Base-by-base conservation (phyloP, 306 rosid species). In the Dalbergia cochinchinensis region DNA sequence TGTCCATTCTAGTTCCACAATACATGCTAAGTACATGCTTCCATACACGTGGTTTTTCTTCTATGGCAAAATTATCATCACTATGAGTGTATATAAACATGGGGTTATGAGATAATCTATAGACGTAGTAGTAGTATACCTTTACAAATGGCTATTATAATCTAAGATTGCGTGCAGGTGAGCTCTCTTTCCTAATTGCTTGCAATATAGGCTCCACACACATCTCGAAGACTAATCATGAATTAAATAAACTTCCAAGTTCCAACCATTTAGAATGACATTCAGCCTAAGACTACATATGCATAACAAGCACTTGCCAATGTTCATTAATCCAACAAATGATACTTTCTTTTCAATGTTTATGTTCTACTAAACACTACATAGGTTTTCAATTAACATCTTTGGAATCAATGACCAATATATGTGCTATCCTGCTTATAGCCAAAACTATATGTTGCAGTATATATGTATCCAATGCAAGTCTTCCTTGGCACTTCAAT, bases 401-500 rank as follows among this genome's bases (percentile, higher is more conserved):
- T 57, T 65, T 58, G 55, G 44, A 59, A 20, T 62, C 8, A 48
- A 66, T 48, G 45, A 34, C 45, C 55, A 70, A 7, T 45, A 64
- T 4, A 61, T 47, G 42, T 71, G 45, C 45, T 26, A 19, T 41
- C 11, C 14, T 37, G 66, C 59, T 41, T 9, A 39, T 45, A 34
- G 48, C 41, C 50, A 77, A 81, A 50, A 50, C 33, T 11, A 37
- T 74, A 31, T 26, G 31, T 18, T 59, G 64, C 48, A 61, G 35
- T 13, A 26, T 73, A 42, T 34, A 62, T n/a, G 44, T 20, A 62
- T n/a, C 53, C 65, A 62, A 62, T 44, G 45, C 54, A 61, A 39
- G 9, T 76, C 71, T 66, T 42, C 78, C 22, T 20, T 18, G 26
- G 31, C 80, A 19, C 75, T 78, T 87, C 83, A 93, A 71, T 64